Conservation (phyloP, 257 asterid species). For the Rhazya stricta region DNA sequence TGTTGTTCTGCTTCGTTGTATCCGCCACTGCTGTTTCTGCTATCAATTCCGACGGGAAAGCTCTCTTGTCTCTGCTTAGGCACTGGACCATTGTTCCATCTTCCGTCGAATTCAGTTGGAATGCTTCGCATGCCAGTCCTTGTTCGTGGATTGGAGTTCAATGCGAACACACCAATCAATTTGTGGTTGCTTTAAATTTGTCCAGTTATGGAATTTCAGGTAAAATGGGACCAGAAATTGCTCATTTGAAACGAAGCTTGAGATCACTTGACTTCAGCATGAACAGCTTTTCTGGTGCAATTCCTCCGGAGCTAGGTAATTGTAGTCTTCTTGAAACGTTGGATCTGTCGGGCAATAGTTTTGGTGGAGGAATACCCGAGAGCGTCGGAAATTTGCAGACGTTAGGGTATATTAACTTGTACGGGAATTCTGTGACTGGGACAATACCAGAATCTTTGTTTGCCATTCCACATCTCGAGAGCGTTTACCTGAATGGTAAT, state of each 20-base stretch:
- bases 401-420: constrained; percentile 34
- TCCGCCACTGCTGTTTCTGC: constrained; percentile 27
- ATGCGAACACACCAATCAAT: constrained; percentile 26
- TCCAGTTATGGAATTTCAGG: constrained; percentile 43
- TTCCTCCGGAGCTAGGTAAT: constrained; percentile 35
- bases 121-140: constrained; percentile 51
- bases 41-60: constrained; percentile 47
- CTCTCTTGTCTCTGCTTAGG: constrained; percentile 50
- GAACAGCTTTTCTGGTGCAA: constrained; percentile 43
- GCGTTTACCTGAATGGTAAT: constrained; percentile 41
- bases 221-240: constrained; percentile 46
- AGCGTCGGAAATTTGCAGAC: constrained; percentile 37
- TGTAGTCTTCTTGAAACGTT: constrained; percentile 36
- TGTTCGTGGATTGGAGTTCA: constrained; percentile 62
- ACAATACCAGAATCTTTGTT: constrained; percentile 44
- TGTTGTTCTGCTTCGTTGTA: constrained; percentile 29
- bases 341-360: constrained; percentile 42
- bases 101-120: constrained; percentile 47
- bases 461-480: constrained; percentile 34
- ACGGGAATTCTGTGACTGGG: constrained; percentile 39
- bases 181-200: constrained; percentile 33
- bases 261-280: constrained; percentile 29
- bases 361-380: constrained; percentile 50
- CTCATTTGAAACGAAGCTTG: constrained; percentile 33
- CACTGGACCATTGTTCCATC: constrained; percentile 62